A percentile compares a stretch with the other conserved stretches of the same genome.
phyloP scores from a whole-genome alignment of 805 yeast species.

The Nakazawaea anatomiae region DNA sequence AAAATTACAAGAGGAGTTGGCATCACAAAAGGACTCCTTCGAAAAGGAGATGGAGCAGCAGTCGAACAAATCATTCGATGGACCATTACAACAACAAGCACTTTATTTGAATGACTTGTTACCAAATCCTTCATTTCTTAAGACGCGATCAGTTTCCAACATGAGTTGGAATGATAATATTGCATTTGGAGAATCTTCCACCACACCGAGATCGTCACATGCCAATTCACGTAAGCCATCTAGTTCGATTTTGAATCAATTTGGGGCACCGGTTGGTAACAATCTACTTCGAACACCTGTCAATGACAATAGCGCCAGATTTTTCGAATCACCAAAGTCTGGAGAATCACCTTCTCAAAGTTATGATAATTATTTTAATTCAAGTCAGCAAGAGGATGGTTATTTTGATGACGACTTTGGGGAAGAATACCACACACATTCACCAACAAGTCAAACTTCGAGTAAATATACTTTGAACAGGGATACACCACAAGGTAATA shows the following conservation, averaged over 20 bases:
- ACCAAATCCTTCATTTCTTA: conserved; percentile 8
- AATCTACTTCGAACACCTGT: conserved; percentile 2
- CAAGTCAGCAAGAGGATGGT: neutral
- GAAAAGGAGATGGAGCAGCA: conserved; percentile 11
- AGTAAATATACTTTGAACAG: conserved; percentile 5
- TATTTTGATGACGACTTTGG: conserved; percentile 1
- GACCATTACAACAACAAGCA: conserved; percentile 5
- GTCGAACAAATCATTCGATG: conserved; percentile 7
- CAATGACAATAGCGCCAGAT: neutral
- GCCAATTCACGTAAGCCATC: conserved; percentile 5
- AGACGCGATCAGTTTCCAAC: conserved; percentile 21
- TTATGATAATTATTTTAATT: conserved; percentile 1
- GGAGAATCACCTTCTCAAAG: neutral
- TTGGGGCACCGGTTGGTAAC: neutral
- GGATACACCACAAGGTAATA: neutral
- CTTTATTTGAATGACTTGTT: conserved; percentile 25
- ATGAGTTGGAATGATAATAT: conserved; percentile 26
- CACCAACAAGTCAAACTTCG: conserved; percentile 9
- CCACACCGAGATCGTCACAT: conserved; percentile 29
- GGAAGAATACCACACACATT: conserved; percentile 3
- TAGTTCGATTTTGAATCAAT: conserved; percentile 5
- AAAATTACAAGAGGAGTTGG: conserved; percentile 18
- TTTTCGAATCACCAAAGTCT: conserved; percentile 6
- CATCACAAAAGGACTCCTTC: conserved; percentile 20
- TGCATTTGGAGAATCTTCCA: conserved; percentile 42